phyloP scores from a whole-genome alignment of 2,329 filamentous ascomycete species.

The Neospermospora avenae region DNA sequence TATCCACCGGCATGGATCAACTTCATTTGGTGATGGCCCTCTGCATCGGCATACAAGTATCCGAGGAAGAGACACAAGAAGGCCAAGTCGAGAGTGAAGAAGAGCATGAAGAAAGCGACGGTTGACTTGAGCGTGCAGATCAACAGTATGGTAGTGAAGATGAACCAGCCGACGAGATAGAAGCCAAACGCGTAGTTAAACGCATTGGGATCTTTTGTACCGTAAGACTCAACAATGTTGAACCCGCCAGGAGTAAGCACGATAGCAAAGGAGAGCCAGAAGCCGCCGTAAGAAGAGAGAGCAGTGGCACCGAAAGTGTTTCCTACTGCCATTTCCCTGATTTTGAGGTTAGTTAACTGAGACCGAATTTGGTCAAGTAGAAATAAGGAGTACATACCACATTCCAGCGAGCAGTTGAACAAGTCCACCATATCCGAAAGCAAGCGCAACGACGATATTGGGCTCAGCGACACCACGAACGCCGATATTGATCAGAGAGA shows the following conservation, averaged over 20 bases:
- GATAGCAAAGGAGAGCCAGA: conserved; percentile 59
- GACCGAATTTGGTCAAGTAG: neutral
- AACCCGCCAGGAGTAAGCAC: conserved; percentile 57
- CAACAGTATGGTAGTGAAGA: conserved; percentile 57
- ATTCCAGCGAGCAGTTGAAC: conserved; percentile 68
- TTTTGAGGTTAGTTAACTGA: neutral
- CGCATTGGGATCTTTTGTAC: conserved; percentile 29
- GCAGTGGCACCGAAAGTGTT: conserved; percentile 64
- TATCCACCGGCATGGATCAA: conserved; percentile 70
- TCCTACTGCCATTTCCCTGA: conserved; percentile 59
- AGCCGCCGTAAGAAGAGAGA: conserved; percentile 59
- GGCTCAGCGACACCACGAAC: conserved; percentile 44
- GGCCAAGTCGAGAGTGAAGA: conserved; percentile 55
- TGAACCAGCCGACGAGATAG: conserved; percentile 60
- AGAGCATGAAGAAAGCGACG: conserved; percentile 57
- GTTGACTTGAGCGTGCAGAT: conserved; percentile 57
- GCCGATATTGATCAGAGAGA: conserved; percentile 55
- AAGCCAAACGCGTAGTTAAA: conserved; percentile 53
- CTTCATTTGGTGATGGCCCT: conserved; percentile 40
- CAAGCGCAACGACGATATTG: conserved; percentile 53
- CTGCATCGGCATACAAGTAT: conserved; percentile 24
- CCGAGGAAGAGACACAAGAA: conserved; percentile 55
- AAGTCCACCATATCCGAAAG: conserved; percentile 62
- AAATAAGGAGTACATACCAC: conserved; percentile 46
- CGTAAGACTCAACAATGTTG: conserved; percentile 41